Base-by-base conservation (phyloP, 1,139 yeast species). In the Cylindricascospora bacillispora region DNA sequence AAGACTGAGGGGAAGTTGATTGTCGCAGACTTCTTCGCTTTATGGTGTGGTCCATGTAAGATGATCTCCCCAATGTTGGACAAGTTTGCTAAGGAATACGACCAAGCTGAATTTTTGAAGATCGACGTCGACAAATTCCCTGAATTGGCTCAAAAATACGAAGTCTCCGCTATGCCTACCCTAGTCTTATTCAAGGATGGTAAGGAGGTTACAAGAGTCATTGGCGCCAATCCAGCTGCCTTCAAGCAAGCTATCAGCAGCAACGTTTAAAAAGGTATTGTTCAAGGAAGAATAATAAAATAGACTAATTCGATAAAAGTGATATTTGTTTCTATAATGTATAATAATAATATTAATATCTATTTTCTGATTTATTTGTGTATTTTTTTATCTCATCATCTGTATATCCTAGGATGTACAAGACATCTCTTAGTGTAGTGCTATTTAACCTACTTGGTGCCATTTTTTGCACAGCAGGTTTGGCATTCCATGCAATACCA, bases 41-140 rank as follows among this genome's bases (percentile, higher is more conserved):
- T 86, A 39, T 85, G 95, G 95, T 85, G 95, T 62, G 95, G 94
- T 46, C 95, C 95, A 39, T 85, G 95, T 67, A 83, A 83, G 67
- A 79, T 80, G 76, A 78, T 85, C 63, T 85, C 94, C 38, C 95
- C 95, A 54, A 64, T 81, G 62, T 62, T 85, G 48, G 92, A 82
- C 49, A 79, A 80, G 59, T 78, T 83, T 53, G 59, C 74, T 24
- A 57, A 61, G 29, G 66, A 70, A 47, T 66, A 63, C 60, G 57
- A 63, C 22, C 57, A 63, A 28, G 86, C 77, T 43, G 68, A 65
- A 45, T 85, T 85, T 68, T 65, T 71, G 67, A 82, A 83, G 67
- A 70, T 83, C 35, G 94, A 83, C 49, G 93, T 82, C 40, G 94
- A 85, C 52, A 73, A 76, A 54, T 63, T 74, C 42, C 67, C 78